These are phyloP conservation scores for Zygotorulaspora sp. DNA, from an alignment of 805 yeast species.

Conservation along the genomic window DNA sequence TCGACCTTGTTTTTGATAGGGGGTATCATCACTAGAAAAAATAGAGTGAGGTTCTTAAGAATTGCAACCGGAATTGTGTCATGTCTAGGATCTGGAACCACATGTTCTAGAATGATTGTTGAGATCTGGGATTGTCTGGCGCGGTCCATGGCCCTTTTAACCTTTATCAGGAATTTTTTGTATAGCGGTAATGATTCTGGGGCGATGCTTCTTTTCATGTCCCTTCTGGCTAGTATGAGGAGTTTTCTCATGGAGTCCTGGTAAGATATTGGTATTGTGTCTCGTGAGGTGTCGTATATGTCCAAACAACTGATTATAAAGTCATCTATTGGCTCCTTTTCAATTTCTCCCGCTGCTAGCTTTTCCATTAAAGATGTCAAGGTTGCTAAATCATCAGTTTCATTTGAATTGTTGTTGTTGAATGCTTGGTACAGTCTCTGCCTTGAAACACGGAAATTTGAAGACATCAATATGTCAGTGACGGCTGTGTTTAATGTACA, in stretches of 20 bases:
- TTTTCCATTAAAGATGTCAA: constrained; percentile 8
- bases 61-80: constrained; percentile 19
- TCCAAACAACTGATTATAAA: constrained; percentile 10
- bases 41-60: constrained; percentile 23
- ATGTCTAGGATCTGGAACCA: constrained; percentile 24
- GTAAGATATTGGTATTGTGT: constrained; percentile 12
- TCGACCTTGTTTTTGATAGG: constrained; percentile 16
- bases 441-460: constrained; percentile 13
- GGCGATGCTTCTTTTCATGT: constrained; percentile 7
- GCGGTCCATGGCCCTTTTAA: constrained; percentile 4
- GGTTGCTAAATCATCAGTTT: constrained; percentile 8
- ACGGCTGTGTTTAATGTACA: constrained; percentile 8
- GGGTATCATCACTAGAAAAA: constrained; percentile 24
- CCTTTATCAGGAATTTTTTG: constrained; percentile 5
- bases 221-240: constrained; percentile 11
- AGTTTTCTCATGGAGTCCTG: constrained; percentile 15
- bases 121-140: constrained; percentile 8
- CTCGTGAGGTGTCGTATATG: constrained; percentile 14
- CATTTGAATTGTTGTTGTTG: constrained; percentile 8
- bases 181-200: constrained; percentile 11
- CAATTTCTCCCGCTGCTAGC: constrained; percentile 6
- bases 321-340: constrained; percentile 14
- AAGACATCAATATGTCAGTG: constrained; percentile 15
- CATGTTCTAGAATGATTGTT: constrained; percentile 11
- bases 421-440: constrained; percentile 7